Base-by-base conservation (phyloP, 768 basidiomycete genomes). In the Clitopilus passeckerianus region DNA sequence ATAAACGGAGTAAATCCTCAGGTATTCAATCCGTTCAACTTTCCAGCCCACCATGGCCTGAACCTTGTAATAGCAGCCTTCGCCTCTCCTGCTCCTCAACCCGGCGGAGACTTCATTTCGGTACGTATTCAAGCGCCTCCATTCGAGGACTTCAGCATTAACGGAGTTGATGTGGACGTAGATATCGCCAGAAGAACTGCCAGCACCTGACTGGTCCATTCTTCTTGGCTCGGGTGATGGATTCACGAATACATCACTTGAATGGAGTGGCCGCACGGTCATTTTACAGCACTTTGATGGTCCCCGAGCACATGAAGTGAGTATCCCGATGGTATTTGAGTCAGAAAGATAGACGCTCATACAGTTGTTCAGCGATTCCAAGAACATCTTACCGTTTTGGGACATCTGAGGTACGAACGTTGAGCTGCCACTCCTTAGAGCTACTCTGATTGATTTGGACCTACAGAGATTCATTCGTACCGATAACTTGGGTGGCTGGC, bases 401-500 rank as follows among this genome's bases (percentile, higher is more conserved):
- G 24, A 34, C 23, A 27, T 16, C 41, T 59, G n/a, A 55, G 59
- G 59, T 59, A 56, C 35, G 27, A 34, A 15, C 27, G 7, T 46
- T n/a, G n/a, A n/a, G n/a, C 15, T 18, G 24, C 54, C 15, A 50
- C 15, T 50, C 16, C 16, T 35, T 10, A n/a, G 12, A 20, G 34
- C 8, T 5, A 18, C 20, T n/a, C 6, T 50, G 46, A 58, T 33
- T 34, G 24, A 34, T 6, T 24, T 18, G 27, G 27, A 57, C 50
- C 16, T 54, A 22, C 46, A 59, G 59, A 59, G 59, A 59, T 34
- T 59, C 54, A 18, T 56, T 46, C 43, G 30, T 59, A 16, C 54
- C 59, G 12, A 46, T 59, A 14, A 33, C 43, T 18, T 59, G 59
- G 59, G 59, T 59, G 20, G 59, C 59, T 20, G 59, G 59, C 20